These are phyloP conservation scores for Chalciporus sp. DNA, from an alignment of 1,284 basidiomycete genomes.

Conservation along the genomic window DNA sequence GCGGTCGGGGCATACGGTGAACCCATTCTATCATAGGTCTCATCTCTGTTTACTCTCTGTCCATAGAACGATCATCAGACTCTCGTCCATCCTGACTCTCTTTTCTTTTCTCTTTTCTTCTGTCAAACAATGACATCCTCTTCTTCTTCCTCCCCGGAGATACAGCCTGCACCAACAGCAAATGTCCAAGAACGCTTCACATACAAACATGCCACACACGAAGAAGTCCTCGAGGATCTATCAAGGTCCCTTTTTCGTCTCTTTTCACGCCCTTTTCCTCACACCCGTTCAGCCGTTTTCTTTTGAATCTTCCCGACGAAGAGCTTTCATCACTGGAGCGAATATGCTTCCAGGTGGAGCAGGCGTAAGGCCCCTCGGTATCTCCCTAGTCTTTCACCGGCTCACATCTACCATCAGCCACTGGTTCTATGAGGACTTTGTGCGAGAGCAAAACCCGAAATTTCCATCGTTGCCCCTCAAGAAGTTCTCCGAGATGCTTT, in stretches of 20 bases:
- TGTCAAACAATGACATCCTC: constrained; percentile 48
- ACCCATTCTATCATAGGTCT: constrained; percentile 27
- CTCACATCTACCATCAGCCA: constrained; percentile 59
- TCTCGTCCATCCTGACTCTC: constrained; percentile 46
- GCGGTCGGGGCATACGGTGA: constrained; percentile 17
- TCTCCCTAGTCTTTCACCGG: constrained; percentile 6
- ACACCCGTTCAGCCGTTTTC: constrained; percentile 74
- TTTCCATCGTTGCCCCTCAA: constrained; percentile 89
- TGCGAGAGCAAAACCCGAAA: constrained; percentile 86
- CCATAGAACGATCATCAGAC: constrained; percentile 38
- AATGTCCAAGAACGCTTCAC: constrained; percentile 53
- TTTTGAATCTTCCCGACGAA: constrained; percentile 93
- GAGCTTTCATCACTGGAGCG: constrained; percentile 91
- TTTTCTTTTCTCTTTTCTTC: constrained; percentile 26
- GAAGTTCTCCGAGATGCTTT: constrained; percentile 93
- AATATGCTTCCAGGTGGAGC: constrained; percentile 98
- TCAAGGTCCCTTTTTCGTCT: constrained; percentile 58
- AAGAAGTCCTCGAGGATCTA: constrained; percentile 87
- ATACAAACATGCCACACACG: constrained; percentile 66
- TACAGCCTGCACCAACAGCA: constrained; percentile 50
- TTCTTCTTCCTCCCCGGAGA: constrained; percentile 76
- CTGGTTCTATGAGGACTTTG: constrained; percentile 99
- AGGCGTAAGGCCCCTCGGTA: constrained; percentile 71
- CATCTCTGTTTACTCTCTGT: constrained; percentile 29
- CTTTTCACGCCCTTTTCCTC: constrained; percentile 11